A percentile compares a stretch with the other conserved stretches of the same genome.
Evolutionary conservation across 2,329 filamentous ascomycete genomes (phyloP).

Genomic region (Colletotrichum cuscutae): DNA sequence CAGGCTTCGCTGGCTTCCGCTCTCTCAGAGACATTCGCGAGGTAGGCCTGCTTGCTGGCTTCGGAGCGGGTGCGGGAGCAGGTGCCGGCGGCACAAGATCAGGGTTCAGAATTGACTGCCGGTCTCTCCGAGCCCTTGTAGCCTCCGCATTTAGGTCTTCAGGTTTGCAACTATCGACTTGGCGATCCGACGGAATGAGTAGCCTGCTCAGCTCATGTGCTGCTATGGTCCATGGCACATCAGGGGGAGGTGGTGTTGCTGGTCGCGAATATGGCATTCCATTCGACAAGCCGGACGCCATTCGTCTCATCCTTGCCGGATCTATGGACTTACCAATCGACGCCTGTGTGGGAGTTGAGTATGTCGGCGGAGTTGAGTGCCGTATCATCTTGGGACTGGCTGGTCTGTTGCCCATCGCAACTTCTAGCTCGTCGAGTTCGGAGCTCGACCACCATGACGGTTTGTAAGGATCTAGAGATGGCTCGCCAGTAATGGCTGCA

Average conservation of each 20-base stretch:
- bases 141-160: conserved; percentile 83
- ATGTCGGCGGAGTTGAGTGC: conserved; percentile 72
- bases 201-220: conserved; percentile 84
- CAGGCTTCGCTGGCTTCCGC: conserved; percentile 68
- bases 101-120: conserved; percentile 63
- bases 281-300: conserved; percentile 64
- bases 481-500: conserved; percentile 35
- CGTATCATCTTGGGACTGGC: conserved; percentile 64
- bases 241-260: conserved; percentile 77
- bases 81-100: conserved; percentile 44
- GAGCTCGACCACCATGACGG: conserved; percentile 76
- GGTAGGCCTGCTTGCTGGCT: conserved; percentile 56
- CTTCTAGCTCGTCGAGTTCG: conserved; percentile 77
- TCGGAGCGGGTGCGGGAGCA: conserved; percentile 37
- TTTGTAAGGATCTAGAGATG: conserved; percentile 64
- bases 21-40: conserved; percentile 78
- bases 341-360: conserved; percentile 87
- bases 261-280: conserved; percentile 52
- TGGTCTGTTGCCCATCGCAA: conserved; percentile 61
- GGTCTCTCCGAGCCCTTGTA: conserved; percentile 71
- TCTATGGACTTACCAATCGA: conserved; percentile 84
- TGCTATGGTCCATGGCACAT: conserved; percentile 88
- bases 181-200: conserved; percentile 79
- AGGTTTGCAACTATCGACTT: conserved; percentile 78
- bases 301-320: conserved; percentile 72